phyloP scores from a whole-genome alignment of 768 basidiomycete species.

The Daedalea quercina region DNA sequence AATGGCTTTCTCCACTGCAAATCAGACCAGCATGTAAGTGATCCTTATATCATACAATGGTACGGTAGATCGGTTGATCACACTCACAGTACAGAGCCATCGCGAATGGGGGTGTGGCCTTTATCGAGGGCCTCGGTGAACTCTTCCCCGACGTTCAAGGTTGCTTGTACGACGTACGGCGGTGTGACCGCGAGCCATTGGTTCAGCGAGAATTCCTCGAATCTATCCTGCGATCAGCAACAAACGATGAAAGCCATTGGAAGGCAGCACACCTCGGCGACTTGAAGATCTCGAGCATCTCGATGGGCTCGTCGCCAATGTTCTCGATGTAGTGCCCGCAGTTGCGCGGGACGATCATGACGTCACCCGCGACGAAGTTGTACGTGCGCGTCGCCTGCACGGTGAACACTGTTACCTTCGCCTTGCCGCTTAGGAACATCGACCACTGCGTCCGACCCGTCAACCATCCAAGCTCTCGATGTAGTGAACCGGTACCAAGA shows the following conservation, averaged over 20 bases:
- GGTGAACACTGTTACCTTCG: slow-evolving; percentile 52
- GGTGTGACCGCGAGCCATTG: slow-evolving; percentile 60
- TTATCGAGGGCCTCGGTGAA: slow-evolving; percentile 35
- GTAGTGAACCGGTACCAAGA: not conserved
- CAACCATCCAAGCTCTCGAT: not conserved
- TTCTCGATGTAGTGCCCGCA: slow-evolving; percentile 35
- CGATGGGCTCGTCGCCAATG: slow-evolving; percentile 31
- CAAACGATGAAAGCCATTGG: not conserved
- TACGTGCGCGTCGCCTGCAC: slow-evolving; percentile 49
- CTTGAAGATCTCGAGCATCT: slow-evolving; percentile 35
- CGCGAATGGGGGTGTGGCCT: not conserved
- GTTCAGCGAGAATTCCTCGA: slow-evolving; percentile 25
- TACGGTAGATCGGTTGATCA: too few species aligned
- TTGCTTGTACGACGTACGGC: slow-evolving; percentile 51
- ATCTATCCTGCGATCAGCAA: slow-evolving; percentile 9
- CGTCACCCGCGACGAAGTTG: slow-evolving; percentile 28
- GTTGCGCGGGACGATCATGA: slow-evolving; percentile 1
- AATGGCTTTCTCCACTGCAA: too few species aligned
- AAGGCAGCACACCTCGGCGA: slow-evolving; percentile 15
- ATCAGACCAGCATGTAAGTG: too few species aligned
- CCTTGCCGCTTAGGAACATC: slow-evolving; percentile 29
- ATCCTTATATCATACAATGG: too few species aligned
- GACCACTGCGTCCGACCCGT: not conserved
- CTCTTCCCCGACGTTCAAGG: slow-evolving; percentile 47
- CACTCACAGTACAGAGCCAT: not conserved